Base-by-base conservation (phyloP, 2,329 filamentous ascomycete species). In the Ceratocystis papillata region DNA sequence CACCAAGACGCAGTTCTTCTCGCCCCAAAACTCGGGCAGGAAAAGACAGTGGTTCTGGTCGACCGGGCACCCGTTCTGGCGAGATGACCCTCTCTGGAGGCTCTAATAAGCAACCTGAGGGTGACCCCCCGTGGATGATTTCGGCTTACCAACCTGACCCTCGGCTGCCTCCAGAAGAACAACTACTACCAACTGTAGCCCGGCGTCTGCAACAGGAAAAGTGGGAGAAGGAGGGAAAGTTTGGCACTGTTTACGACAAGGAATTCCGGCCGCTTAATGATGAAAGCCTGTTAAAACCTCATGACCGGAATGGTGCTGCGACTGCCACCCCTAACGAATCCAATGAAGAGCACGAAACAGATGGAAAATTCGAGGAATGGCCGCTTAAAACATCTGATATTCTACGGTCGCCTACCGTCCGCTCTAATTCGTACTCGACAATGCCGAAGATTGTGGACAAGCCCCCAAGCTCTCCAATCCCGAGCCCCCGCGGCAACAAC, bases 141-240 rank as follows among this genome's bases (percentile, higher is more conserved):
- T 89, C 88, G 25, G 90, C 96, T 76, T 99, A 96, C 76, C 96
- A 95, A 73, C 94, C 94, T 0, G 94, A 99, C 73, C 94, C 94
- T 37, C 87, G 91, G 68, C 79, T 99, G 44, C 94, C 94, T 5
- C 94, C 91, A 0, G 94, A 99, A 69, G 89, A 99, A 75, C 94
- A 99, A 73, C 86, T 99, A 64, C 84, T 99, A 10, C 94, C 94
- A 0, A 97, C 94, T 0, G 91, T 97, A 69, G 94, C 94, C 12
- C 90, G 88, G 72, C 83, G 90, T 66, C 81, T 97, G 75, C 89
- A 94, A 74, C 93, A 96, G 77, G 91, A 96, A 75, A 89, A 93
- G 74, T 96, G 91, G 92, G 91, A 95, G 76, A 89, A 86, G 71
- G 90, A 96, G 75, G 92, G 92, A 69, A 90, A 89, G 70, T 89